phyloP scores from a whole-genome alignment of 371 early-diverging fungal genomes.

The Choanephora cucurbitarum region DNA sequence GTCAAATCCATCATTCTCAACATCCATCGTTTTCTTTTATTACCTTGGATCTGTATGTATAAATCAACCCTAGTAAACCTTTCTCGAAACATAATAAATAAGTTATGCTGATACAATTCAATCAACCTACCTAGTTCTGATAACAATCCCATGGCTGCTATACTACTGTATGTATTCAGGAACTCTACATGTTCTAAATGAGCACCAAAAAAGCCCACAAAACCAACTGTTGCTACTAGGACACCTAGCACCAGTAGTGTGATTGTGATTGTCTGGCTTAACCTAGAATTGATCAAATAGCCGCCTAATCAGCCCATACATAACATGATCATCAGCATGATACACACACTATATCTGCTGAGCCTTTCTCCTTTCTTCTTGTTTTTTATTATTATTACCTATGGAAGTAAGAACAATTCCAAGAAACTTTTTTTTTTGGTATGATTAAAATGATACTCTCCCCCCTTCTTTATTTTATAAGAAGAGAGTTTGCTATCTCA shows the following conservation, averaged over 20 bases:
- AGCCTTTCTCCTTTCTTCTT: constrained; percentile 1
- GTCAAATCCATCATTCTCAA: too few relatives aligned
- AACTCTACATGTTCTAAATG: constrained; percentile 38
- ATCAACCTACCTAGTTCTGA: constrained; percentile 29
- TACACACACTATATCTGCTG: constrained; percentile 1
- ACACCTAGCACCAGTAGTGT: constrained; percentile 26
- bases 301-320: constrained; percentile 30
- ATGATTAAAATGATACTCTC: not conserved
- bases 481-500: constrained; percentile 7
- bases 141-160: constrained; percentile 32
- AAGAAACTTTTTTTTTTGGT: constrained; percentile 17
- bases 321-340: not conserved
- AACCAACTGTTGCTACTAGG: constrained; percentile 26
- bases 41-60: constrained; percentile 21
- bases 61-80: constrained; percentile 15
- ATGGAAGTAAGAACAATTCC: constrained; percentile 27
- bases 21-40: not conserved
- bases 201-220: constrained; percentile 42
- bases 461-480: not conserved
- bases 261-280: constrained; percentile 28
- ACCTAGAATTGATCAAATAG: constrained; percentile 35
- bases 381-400: constrained; percentile 18
- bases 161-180: constrained; percentile 35
- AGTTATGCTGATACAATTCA: too few relatives aligned
- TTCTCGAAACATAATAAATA: too few relatives aligned